Evolutionary conservation across 1,284 basidiomycete genomes (phyloP).

Genomic region (Boletellus deceptivus): DNA sequence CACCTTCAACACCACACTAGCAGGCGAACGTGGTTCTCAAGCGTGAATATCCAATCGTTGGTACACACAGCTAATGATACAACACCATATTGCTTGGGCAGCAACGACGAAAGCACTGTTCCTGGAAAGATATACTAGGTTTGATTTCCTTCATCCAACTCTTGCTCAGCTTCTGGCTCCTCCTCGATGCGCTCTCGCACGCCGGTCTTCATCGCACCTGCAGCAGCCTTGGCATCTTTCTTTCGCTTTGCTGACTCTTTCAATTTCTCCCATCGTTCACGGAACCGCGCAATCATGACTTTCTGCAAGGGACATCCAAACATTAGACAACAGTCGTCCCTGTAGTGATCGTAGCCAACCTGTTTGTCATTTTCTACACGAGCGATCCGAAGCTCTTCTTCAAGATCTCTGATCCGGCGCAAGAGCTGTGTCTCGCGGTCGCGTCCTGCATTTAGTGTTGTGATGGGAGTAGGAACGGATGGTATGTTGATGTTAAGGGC

Average conservation of each 20-base stretch:
- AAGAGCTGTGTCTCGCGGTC: conserved; percentile 67
- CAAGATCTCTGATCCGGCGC: conserved; percentile 55
- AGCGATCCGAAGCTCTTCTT: conserved; percentile 68
- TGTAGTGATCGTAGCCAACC: conserved; percentile 42
- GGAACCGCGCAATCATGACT: conserved; percentile 79
- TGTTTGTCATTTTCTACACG: conserved; percentile 80
- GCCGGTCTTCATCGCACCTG: conserved; percentile 43
- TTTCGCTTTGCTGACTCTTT: conserved; percentile 84
- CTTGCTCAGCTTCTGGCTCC: conserved; percentile 72
- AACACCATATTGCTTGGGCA: conserved; percentile 4
- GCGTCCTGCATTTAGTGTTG: conserved; percentile 46
- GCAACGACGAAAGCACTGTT: conserved; percentile 5
- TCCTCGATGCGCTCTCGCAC: conserved; percentile 69
- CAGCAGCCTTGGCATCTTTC: conserved; percentile 76
- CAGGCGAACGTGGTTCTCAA: not conserved
- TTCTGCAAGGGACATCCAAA: conserved; percentile 49
- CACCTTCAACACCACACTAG: not conserved
- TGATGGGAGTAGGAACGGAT: conserved; percentile 45
- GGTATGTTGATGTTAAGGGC: conserved; percentile 56
- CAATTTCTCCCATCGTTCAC: conserved; percentile 84
- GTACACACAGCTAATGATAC: conserved; percentile 19
- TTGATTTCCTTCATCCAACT: conserved; percentile 33
- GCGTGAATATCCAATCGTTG: not conserved
- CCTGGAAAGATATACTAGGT: conserved; percentile 4
- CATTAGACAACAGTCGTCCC: conserved; percentile 11